These are phyloP conservation scores for Salinomyces thailandicus DNA, from an alignment of 2,329 filamentous ascomycete species.

Conservation along the genomic window DNA sequence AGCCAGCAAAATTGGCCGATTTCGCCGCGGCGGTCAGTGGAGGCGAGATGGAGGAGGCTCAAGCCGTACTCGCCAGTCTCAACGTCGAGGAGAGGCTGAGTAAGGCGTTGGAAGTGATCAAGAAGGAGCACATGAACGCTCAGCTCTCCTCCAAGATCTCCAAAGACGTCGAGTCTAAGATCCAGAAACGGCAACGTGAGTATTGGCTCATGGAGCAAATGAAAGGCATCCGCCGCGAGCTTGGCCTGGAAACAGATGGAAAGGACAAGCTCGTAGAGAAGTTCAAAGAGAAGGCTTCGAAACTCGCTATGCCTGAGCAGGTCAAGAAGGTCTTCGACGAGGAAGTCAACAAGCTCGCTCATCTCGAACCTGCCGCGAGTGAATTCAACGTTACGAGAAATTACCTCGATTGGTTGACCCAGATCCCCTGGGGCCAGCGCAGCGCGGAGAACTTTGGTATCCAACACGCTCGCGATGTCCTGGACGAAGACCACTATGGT, in stretches of 20 bases:
- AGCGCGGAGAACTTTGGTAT: constrained; percentile 97
- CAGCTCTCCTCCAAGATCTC: constrained; percentile 94
- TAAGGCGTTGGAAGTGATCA: constrained; percentile 83
- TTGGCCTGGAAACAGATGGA: constrained; percentile 93
- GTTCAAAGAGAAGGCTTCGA: constrained; percentile 89
- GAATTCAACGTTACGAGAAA: constrained; percentile 98
- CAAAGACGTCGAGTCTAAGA: constrained; percentile 95
- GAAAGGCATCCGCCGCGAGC: constrained; percentile 92
- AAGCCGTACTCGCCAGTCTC: constrained; percentile 79
- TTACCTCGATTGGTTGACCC: constrained; percentile 96
- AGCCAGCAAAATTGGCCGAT: constrained; percentile 89
- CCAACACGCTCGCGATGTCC: constrained; percentile 73
- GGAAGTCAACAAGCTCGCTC: constrained; percentile 91
- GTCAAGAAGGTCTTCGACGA: constrained; percentile 98
- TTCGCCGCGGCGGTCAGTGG: constrained; percentile 96
- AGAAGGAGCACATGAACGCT: constrained; percentile 98
- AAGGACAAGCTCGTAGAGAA: constrained; percentile 97
- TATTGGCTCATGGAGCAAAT: constrained; percentile 99
- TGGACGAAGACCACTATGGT: constrained; percentile 95
- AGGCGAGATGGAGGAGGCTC: constrained; percentile 81
- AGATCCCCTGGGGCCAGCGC: constrained; percentile 93
- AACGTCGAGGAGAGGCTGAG: constrained; percentile 87
- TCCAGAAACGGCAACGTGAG: constrained; percentile 91
- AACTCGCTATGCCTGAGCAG: constrained; percentile 90
- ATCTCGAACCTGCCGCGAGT: constrained; percentile 87